phyloP scores from a whole-genome alignment of 441 rosid genomes.

The Euphorbia schlechtendalii region DNA sequence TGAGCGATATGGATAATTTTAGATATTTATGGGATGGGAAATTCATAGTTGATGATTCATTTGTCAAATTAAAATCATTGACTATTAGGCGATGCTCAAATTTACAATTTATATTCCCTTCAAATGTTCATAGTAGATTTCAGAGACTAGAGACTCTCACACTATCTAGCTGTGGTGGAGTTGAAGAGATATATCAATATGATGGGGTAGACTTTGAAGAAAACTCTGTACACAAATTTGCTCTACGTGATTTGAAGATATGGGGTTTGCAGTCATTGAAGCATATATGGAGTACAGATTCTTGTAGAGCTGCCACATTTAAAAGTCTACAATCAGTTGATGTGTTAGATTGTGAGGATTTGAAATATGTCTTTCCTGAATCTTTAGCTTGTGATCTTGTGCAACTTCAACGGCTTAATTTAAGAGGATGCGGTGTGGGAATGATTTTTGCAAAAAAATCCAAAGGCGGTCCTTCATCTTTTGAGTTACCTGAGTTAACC shows the following conservation, averaged over 20 bases:
- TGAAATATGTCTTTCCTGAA: constrained; percentile 20
- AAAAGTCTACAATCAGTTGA: constrained; percentile 7
- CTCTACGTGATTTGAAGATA: neutral
- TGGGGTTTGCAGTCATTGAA: neutral
- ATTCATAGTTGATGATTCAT: constrained; percentile 3
- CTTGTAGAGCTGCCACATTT: constrained; percentile 11
- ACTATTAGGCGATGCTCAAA: neutral
- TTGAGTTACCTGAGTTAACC: constrained; percentile 6
- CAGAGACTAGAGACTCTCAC: neutral
- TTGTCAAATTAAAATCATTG: neutral
- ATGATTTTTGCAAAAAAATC: constrained; percentile 11
- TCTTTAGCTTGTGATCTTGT: constrained; percentile 13
- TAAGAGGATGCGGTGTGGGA: constrained; percentile 5
- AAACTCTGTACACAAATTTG: neutral
- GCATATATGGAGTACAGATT: constrained; percentile 22
- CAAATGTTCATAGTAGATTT: neutral
- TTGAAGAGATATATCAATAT: neutral
- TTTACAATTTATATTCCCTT: constrained; percentile 6
- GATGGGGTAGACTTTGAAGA: neutral
- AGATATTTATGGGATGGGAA: neutral
- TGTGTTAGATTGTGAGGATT: neutral
- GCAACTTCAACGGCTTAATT: constrained; percentile 6
- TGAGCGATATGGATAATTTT: neutral
- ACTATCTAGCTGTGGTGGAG: neutral
- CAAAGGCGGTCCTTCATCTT: neutral